Percentiles rank a stretch among this genome's conserved stretches.
phyloP scores from a whole-genome alignment of 1,139 yeast genomes.

The Blastobotrys raffinosifermentans region DNA sequence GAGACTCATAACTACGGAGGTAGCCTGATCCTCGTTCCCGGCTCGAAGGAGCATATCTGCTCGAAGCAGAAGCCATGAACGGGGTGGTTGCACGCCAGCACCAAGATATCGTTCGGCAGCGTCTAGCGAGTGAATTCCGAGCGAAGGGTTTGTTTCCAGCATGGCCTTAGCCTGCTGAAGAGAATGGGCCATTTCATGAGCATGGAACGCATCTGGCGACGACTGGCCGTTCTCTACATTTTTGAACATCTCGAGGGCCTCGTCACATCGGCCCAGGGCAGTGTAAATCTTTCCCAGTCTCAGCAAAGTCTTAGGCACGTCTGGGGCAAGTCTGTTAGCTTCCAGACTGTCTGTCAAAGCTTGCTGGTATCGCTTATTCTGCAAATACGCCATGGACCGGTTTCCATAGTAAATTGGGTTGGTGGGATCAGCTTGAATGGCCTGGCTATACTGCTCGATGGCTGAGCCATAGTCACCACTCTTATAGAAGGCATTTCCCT shows the following conservation, averaged over 20 bases:
- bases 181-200: conserved; percentile 34
- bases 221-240: conserved; percentile 22
- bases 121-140: conserved; percentile 35
- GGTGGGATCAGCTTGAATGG: conserved; percentile 34
- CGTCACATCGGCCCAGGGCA: conserved; percentile 32
- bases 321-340: conserved; percentile 33
- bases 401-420: conserved; percentile 58
- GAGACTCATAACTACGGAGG: conserved; percentile 32
- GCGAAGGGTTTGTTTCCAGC: conserved; percentile 19
- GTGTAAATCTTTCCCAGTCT: conserved; percentile 36
- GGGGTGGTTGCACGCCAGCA: conserved; percentile 30
- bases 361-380: conserved; percentile 47
- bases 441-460: conserved; percentile 32
- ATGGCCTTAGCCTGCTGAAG: conserved; percentile 30
- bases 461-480: conserved; percentile 34
- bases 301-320: conserved; percentile 30
- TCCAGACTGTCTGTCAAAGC: conserved; percentile 48
- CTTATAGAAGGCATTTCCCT: conserved; percentile 37
- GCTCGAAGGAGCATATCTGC: conserved; percentile 28
- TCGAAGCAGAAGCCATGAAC: conserved; percentile 33
- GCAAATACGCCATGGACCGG: conserved; percentile 70
- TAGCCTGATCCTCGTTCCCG: conserved; percentile 35
- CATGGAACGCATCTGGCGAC: conserved; percentile 29
- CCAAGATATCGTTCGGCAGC: conserved; percentile 36
- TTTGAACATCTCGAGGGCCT: conserved; percentile 28